Evolutionary conservation across 1,284 basidiomycete species (phyloP).

Genomic region (Sparassis latifolia): DNA sequence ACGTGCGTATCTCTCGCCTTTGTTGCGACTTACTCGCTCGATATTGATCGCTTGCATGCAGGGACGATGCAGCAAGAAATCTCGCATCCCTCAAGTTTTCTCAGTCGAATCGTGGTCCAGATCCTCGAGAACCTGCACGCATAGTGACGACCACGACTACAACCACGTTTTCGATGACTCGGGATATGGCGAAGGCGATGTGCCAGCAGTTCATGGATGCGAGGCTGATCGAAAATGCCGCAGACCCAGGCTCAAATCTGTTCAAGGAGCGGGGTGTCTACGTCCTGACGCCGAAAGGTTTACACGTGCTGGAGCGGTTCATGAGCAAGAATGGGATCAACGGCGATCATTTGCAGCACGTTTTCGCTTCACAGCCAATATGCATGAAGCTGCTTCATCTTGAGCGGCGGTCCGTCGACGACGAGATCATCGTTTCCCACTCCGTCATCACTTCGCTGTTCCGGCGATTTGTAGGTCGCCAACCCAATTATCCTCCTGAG

Average conservation of each 20-base stretch:
- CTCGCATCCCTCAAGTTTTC: conserved; percentile 96
- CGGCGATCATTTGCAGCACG: conserved; percentile 84
- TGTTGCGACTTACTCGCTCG: conserved; percentile 10
- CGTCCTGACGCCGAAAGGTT: conserved; percentile 92
- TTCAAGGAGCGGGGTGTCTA: conserved; percentile 99
- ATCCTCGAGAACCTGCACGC: conserved; percentile 94
- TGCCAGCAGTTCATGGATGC: conserved; percentile 99
- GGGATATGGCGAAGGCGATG: conserved; percentile 99
- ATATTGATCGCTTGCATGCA: conserved; percentile 24
- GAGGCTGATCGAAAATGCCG: conserved; percentile 93
- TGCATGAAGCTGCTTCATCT: conserved; percentile 98
- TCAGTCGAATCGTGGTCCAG: conserved; percentile 96
- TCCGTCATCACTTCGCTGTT: conserved; percentile 93
- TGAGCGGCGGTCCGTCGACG: conserved; percentile 87
- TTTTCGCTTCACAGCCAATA: conserved; percentile 92
- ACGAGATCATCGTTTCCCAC: conserved; percentile 96
- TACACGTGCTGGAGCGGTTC: conserved; percentile 98
- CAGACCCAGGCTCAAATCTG: conserved; percentile 78
- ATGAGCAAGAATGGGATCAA: conserved; percentile 99
- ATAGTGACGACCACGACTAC: conserved; percentile 99
- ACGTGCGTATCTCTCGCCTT: conserved; percentile 56
- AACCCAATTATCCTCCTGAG: conserved; percentile 68
- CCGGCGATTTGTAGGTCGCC: conserved; percentile 86
- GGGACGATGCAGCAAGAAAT: conserved; percentile 93
- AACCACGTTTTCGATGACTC: conserved; percentile 98